A percentile compares a stretch with the other conserved stretches of the same genome.
These are phyloP conservation scores for Arachnopeziza araneosa DNA, from an alignment of 2,329 filamentous ascomycete species.

Conservation along the genomic window DNA sequence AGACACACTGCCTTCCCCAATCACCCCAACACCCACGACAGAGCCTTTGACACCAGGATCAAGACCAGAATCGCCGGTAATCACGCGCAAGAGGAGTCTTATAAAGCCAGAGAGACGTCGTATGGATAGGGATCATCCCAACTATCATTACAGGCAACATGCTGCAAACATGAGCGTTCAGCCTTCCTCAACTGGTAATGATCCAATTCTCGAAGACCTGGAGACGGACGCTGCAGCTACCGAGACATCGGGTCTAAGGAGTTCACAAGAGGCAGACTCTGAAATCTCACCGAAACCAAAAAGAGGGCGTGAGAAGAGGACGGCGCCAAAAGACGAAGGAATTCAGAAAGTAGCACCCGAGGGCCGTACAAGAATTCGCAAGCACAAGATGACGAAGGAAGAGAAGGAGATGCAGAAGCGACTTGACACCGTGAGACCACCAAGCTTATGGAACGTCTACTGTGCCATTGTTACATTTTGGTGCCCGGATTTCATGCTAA, in stretches of 20 bases:
- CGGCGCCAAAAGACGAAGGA: slow-evolving; percentile 17
- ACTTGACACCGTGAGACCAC: slow-evolving; percentile 63
- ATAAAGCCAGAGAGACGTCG: slow-evolving; percentile 83
- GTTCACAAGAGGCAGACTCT: slow-evolving; percentile 27
- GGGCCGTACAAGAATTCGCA: slow-evolving; percentile 27
- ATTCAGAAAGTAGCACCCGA: slow-evolving; percentile 28
- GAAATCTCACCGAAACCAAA: slow-evolving; percentile 23
- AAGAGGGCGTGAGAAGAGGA: slow-evolving; percentile 21
- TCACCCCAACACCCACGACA: slow-evolving; percentile 42
- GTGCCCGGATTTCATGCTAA: slow-evolving; percentile 79
- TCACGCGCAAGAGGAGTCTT: slow-evolving; percentile 75
- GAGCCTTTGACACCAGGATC: slow-evolving; percentile 36
- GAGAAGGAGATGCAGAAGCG: slow-evolving; percentile 52
- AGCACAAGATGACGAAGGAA: slow-evolving; percentile 60
- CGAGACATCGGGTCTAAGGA: slow-evolving; percentile 27
- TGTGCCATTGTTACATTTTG: slow-evolving; percentile 93
- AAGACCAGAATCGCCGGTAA: slow-evolving; percentile 27
- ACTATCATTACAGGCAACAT: slow-evolving; percentile 94
- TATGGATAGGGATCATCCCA: slow-evolving; percentile 81
- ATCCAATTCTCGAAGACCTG: slow-evolving; percentile 76
- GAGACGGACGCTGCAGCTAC: slow-evolving; percentile 42
- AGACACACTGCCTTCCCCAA: slow-evolving; percentile 49
- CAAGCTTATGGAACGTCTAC: slow-evolving; percentile 92
- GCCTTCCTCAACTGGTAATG: slow-evolving; percentile 88
- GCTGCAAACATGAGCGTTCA: slow-evolving; percentile 86